These are phyloP conservation scores for Monosporascus cannonballus DNA, from an alignment of 2,329 filamentous ascomycete genomes.

Conservation along the genomic window DNA sequence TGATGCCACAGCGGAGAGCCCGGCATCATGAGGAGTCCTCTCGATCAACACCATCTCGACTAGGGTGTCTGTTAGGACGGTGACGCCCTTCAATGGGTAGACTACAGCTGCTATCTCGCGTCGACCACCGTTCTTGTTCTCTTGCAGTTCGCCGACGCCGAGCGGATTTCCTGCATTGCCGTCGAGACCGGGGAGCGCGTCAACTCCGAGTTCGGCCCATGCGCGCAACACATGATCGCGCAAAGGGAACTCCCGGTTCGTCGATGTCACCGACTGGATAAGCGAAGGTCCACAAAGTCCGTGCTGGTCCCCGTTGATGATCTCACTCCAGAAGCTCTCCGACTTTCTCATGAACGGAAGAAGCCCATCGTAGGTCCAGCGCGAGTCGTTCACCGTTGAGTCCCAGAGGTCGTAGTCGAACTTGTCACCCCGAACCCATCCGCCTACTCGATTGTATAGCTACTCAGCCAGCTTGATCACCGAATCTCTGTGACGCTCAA, in stretches of 20 bases:
- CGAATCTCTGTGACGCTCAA: neutral
- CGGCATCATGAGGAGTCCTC: neutral
- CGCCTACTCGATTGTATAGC: slow-evolving; percentile 5
- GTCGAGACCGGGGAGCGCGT: slow-evolving; percentile 7
- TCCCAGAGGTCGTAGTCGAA: slow-evolving; percentile 38
- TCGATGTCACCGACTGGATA: slow-evolving; percentile 16
- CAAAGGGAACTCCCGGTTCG: slow-evolving; percentile 27
- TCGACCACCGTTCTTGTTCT: slow-evolving; percentile 8
- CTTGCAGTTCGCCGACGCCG: slow-evolving; percentile 15
- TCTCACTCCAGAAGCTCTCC: slow-evolving; percentile 18
- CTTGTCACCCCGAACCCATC: slow-evolving; percentile 32
- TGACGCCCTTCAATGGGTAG: slow-evolving; percentile 4
- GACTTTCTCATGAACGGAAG: slow-evolving; percentile 32
- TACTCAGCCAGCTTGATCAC: neutral
- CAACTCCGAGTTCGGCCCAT: slow-evolving; percentile 26
- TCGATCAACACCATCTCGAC: slow-evolving; percentile 8
- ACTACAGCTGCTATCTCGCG: slow-evolving; percentile 9
- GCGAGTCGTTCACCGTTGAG: slow-evolving; percentile 20
- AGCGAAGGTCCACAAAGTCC: slow-evolving; percentile 19
- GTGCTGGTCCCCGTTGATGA: slow-evolving; percentile 12
- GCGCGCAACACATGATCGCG: slow-evolving; percentile 19
- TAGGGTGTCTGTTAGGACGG: slow-evolving; percentile 9
- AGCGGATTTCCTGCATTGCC: slow-evolving; percentile 16
- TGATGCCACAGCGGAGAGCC: slow-evolving; percentile 3
- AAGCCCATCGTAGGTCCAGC: slow-evolving; percentile 33